Percentiles rank a stretch among this genome's conserved stretches.
Evolutionary conservation across 1,139 yeast genomes (phyloP).

Genomic region (Candida freyschussii): DNA sequence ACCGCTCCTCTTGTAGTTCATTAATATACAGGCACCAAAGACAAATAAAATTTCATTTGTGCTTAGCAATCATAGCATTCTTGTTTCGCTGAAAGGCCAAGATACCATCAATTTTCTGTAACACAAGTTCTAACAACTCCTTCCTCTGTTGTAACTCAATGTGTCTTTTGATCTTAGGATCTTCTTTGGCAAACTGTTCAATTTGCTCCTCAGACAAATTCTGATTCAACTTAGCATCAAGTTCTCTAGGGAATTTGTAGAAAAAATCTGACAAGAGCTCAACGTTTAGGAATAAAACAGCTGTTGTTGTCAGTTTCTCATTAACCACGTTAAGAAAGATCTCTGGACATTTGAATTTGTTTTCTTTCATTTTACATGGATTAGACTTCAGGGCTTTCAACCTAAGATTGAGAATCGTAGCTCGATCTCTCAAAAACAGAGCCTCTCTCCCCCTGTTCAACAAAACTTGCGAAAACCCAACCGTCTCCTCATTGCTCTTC

Average conservation of each 20-base stretch:
- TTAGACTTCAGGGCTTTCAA: slow-evolving; percentile 71
- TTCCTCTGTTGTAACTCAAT: slow-evolving; percentile 92
- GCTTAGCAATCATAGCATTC: slow-evolving; percentile 8
- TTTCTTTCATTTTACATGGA: slow-evolving; percentile 71
- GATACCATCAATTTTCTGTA: slow-evolving; percentile 82
- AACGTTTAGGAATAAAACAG: slow-evolving; percentile 87
- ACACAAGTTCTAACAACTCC: slow-evolving; percentile 78
- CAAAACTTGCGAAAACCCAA: slow-evolving; percentile 71
- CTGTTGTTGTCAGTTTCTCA: slow-evolving; percentile 86
- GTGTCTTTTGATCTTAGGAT: slow-evolving; percentile 83
- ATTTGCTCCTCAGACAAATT: slow-evolving; percentile 69
- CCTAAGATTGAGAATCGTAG: slow-evolving; percentile 69
- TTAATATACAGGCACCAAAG: neutral
- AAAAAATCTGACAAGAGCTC: slow-evolving; percentile 92
- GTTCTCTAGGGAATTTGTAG: slow-evolving; percentile 91
- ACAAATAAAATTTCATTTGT: slow-evolving; percentile 2
- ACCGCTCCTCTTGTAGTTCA: neutral
- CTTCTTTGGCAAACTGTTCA: slow-evolving; percentile 90
- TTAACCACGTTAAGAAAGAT: slow-evolving; percentile 89
- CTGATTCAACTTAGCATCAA: slow-evolving; percentile 66
- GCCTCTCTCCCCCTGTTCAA: slow-evolving; percentile 80
- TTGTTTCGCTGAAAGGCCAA: slow-evolving; percentile 61
- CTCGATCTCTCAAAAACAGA: slow-evolving; percentile 70
- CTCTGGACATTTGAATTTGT: slow-evolving; percentile 91
- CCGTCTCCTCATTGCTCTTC: slow-evolving; percentile 45